Conservation (phyloP, 441 rosid genomes). For the Manihot esculenta region DNA sequence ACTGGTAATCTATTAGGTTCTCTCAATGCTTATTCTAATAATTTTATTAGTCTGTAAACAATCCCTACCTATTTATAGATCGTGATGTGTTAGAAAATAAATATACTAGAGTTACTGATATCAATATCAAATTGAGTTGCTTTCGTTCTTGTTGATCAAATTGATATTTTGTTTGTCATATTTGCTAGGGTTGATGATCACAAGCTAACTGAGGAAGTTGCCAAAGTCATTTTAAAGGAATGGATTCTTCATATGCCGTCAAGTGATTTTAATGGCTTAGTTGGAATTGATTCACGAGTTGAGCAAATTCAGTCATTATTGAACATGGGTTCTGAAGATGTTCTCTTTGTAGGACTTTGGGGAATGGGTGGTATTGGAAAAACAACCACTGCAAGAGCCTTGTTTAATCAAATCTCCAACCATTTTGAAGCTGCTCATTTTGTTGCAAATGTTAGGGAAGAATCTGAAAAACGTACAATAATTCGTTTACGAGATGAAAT, state of each 20-base stretch:
- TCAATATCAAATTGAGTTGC: neutral
- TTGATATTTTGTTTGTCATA: neutral
- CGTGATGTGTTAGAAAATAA: too few relatives aligned
- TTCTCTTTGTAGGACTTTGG: constrained; percentile 10
- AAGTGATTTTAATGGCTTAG: constrained; percentile 13
- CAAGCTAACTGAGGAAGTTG: constrained; percentile 12
- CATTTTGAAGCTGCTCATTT: constrained; percentile 13
- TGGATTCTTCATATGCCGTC: neutral
- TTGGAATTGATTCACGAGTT: constrained; percentile 10
- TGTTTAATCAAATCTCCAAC: constrained; percentile 4
- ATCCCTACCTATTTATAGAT: neutral
- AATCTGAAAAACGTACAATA: constrained; percentile 4
- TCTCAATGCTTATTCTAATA: neutral
- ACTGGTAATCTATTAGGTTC: constrained; percentile 6
- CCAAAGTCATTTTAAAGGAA: neutral
- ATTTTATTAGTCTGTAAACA: neutral
- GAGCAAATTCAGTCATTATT: constrained; percentile 4
- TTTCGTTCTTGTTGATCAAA: neutral
- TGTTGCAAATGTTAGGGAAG: constrained; percentile 19
- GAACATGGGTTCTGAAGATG: constrained; percentile 2
- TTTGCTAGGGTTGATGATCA: constrained; percentile 14
- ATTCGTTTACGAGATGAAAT: constrained; percentile 14
- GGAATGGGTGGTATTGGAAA: constrained; percentile 30
- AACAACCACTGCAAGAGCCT: constrained; percentile 18
- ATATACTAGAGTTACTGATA: too few relatives aligned